A percentile compares a stretch with the other conserved stretches of the same genome.
Evolutionary conservation across 495 filamentous ascomycete genomes (phyloP).

Genomic region (Opeltia flavorubescens): DNA sequence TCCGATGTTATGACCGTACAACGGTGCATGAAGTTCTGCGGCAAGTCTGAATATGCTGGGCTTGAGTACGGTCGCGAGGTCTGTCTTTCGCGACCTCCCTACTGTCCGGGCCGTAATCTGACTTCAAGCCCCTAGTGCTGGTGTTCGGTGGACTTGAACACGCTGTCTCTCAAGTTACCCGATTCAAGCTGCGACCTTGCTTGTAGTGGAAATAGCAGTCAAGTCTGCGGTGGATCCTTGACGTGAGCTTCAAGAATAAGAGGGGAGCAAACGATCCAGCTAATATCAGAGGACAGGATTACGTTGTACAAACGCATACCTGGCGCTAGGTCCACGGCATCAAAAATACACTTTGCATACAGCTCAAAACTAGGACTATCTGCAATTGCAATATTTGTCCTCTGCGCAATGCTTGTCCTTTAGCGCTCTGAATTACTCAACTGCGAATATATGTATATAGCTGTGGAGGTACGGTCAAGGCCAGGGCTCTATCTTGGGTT

Average conservation of each 20-base stretch:
- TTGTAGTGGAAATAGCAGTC: background rate
- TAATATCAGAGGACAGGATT: background rate
- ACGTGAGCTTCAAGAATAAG: background rate
- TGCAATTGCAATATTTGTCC: background rate
- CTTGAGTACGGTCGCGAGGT: slow-evolving; percentile 21
- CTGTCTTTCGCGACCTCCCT: slow-evolving; percentile 14
- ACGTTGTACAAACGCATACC: background rate
- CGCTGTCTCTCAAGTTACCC: background rate
- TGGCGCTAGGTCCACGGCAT: background rate
- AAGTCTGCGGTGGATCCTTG: background rate
- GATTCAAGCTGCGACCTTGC: background rate
- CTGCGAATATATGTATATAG: too few relatives aligned
- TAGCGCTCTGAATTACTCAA: too few relatives aligned
- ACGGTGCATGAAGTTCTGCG: slow-evolving; percentile 17
- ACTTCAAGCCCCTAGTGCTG: background rate
- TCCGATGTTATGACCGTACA: slow-evolving; percentile 17
- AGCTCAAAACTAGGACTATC: background rate
- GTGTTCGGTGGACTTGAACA: background rate
- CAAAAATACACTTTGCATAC: background rate
- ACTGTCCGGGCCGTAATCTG: background rate
- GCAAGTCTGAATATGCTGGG: slow-evolving; percentile 16
- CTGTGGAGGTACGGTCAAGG: too few relatives aligned
- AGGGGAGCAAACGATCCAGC: background rate
- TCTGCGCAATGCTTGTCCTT: too few relatives aligned
- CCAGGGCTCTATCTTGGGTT: too few relatives aligned